These are phyloP conservation scores for Penstemon eatonii DNA, from an alignment of 257 asterid genomes.

Conservation along the genomic window DNA sequence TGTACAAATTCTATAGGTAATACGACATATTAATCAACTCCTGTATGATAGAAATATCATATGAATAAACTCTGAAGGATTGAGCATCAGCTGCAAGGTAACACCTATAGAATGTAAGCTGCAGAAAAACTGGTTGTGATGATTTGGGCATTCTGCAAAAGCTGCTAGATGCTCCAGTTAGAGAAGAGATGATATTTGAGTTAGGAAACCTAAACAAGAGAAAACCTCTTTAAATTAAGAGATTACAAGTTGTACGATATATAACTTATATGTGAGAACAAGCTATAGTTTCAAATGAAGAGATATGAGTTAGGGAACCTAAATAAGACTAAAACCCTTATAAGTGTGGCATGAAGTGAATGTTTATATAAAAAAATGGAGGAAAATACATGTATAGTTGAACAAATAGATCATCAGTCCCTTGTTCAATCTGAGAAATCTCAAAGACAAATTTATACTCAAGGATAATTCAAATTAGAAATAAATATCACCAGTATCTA, in stretches of 20 bases:
- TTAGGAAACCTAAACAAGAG: neutral
- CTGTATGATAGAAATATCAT: neutral
- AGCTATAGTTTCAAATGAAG: too few relatives aligned
- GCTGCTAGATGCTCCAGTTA: neutral
- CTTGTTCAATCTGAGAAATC: conserved; percentile 15
- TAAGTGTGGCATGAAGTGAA: neutral
- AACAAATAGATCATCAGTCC: neutral
- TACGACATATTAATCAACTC: neutral
- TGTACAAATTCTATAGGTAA: neutral
- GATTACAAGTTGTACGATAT: neutral
- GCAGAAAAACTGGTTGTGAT: neutral
- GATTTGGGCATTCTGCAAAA: neutral
- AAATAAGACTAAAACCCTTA: too few relatives aligned
- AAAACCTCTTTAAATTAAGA: neutral
- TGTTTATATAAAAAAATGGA: neutral
- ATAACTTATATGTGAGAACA: neutral
- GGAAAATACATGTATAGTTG: neutral
- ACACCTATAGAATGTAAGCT: neutral
- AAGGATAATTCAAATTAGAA: neutral
- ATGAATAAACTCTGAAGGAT: neutral
- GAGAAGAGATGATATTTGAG: neutral
- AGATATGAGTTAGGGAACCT: too few relatives aligned
- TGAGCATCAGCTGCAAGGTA: neutral
- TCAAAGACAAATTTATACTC: neutral
- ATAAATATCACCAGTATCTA: neutral